These are phyloP conservation scores for Thecaphora frezii DNA, from an alignment of 1,284 basidiomycete genomes.

Conservation along the genomic window DNA sequence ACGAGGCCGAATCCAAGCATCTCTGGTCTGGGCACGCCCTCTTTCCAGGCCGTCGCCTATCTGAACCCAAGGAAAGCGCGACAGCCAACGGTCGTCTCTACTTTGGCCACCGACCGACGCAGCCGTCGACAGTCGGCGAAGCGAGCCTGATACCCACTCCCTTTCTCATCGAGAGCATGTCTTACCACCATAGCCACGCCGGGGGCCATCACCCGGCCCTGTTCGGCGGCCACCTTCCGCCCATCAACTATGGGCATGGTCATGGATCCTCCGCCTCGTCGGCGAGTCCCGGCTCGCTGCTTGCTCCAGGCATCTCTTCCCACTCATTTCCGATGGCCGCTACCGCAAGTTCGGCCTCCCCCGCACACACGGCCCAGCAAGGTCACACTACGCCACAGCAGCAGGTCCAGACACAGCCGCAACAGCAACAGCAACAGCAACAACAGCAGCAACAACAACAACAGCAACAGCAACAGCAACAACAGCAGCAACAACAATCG, in stretches of 20 bases:
- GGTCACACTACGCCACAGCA: constrained; percentile 5
- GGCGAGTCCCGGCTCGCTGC: constrained; percentile 14
- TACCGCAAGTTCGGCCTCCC: constrained; percentile 19
- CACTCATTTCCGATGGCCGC: constrained; percentile 36
- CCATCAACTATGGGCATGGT: constrained; percentile 23
- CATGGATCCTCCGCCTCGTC: constrained; percentile 12
- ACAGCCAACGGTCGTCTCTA: no score
- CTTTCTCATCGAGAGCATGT: no score
- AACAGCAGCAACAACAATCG: neutral
- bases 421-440: constrained; percentile 16
- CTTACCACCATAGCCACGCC: constrained; percentile 31
- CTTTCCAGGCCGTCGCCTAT: no score
- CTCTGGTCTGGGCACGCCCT: no score
- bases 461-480: constrained; percentile 4
- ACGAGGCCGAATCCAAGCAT: no score
- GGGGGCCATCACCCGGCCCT: constrained; percentile 19
- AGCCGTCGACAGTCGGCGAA: no score
- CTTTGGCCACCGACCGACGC: no score
- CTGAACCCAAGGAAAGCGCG: no score
- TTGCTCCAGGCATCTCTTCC: constrained; percentile 20
- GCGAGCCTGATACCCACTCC: no score
- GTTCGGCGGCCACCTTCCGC: constrained; percentile 12
- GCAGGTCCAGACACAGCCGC: constrained; percentile 7
- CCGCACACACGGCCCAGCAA: constrained; percentile 2
- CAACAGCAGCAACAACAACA: constrained; percentile 17